phyloP scores from a whole-genome alignment of 2,329 filamentous ascomycete species.

The Zopfia rhizophila region DNA sequence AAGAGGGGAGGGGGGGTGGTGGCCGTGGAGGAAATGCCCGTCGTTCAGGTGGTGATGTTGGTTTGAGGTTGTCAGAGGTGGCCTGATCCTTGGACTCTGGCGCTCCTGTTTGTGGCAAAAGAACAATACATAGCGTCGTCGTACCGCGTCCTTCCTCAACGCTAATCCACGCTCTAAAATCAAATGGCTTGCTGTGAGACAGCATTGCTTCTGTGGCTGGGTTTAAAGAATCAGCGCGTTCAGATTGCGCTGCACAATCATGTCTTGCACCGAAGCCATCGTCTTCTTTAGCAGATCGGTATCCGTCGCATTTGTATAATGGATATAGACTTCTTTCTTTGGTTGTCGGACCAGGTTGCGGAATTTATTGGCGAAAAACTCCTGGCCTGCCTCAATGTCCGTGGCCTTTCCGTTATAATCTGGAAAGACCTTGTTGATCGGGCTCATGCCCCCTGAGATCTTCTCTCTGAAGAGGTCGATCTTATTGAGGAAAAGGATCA shows the following conservation, averaged over 20 bases:
- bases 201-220: conserved; percentile 22
- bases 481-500: conserved; percentile 65
- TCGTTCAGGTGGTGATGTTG: too few relatives aligned
- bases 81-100: neutral
- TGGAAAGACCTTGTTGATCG: conserved; percentile 61
- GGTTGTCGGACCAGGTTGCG: conserved; percentile 61
- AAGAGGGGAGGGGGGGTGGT: too few relatives aligned
- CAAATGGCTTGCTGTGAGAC: too few relatives aligned
- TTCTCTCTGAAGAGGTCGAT: conserved; percentile 64
- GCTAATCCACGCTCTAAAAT: too few relatives aligned
- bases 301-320: conserved; percentile 64
- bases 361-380: conserved; percentile 64
- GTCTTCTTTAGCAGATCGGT: conserved; percentile 67
- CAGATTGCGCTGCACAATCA: conserved; percentile 65
- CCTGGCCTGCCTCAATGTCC: conserved; percentile 60
- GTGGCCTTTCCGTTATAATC: conserved; percentile 57
- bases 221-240: conserved; percentile 58
- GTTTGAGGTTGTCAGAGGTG: neutral
- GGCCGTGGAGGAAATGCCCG: too few relatives aligned
- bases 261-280: conserved; percentile 64
- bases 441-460: conserved; percentile 57
- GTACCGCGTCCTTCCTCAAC: neutral
- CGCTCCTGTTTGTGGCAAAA: neutral
- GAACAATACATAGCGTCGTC: conserved; percentile 1
- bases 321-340: conserved; percentile 63